These are phyloP conservation scores for Coemansia interrupta DNA, from an alignment of 192 early-diverging fungal genomes.

Conservation along the genomic window DNA sequence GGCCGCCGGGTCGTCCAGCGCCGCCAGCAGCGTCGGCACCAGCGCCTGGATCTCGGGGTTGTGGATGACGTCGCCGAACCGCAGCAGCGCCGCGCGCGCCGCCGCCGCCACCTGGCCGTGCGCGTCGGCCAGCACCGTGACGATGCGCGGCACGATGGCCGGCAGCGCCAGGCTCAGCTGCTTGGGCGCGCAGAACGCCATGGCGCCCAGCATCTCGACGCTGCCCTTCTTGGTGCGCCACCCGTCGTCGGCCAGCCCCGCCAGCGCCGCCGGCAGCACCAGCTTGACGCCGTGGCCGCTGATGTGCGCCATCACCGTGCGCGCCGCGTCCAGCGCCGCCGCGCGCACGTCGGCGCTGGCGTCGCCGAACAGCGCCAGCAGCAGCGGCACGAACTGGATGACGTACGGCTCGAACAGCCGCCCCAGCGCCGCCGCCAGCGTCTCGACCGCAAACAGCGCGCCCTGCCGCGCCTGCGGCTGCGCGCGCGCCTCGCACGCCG, in stretches of 20 bases:
- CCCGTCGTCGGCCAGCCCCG: constrained; percentile 81
- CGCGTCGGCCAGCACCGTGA: constrained; percentile 89
- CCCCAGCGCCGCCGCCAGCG: constrained; percentile 76
- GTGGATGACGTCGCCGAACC: constrained; percentile 93
- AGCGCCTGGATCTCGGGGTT: constrained; percentile 95
- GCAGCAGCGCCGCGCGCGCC: constrained; percentile 75
- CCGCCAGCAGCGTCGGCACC: constrained; percentile 81
- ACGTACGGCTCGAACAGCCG: constrained; percentile 96
- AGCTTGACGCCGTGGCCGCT: constrained; percentile 96
- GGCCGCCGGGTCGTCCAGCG: constrained; percentile 82
- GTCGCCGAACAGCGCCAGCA: constrained; percentile 88
- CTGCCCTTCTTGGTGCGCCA: constrained; percentile 98
- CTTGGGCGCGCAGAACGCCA: constrained; percentile 95
- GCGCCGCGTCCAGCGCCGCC: constrained; percentile 82
- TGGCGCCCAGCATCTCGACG: constrained; percentile 89
- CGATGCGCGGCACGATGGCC: constrained; percentile 84
- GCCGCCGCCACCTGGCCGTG: constrained; percentile 87
- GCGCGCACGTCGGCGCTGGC: constrained; percentile 78
- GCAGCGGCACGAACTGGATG: constrained; percentile 85
- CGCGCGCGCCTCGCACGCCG: constrained; percentile 54
- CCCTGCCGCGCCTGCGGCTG: constrained; percentile 77
- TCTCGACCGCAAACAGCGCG: constrained; percentile 91
- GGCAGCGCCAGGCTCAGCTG: constrained; percentile 89
- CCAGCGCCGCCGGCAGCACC: constrained; percentile 82
- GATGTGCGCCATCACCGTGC: constrained; percentile 92